These are phyloP conservation scores for Globisporangium uncinulatum DNA, from an alignment of 352 stramenopile species.

Conservation along the genomic window DNA sequence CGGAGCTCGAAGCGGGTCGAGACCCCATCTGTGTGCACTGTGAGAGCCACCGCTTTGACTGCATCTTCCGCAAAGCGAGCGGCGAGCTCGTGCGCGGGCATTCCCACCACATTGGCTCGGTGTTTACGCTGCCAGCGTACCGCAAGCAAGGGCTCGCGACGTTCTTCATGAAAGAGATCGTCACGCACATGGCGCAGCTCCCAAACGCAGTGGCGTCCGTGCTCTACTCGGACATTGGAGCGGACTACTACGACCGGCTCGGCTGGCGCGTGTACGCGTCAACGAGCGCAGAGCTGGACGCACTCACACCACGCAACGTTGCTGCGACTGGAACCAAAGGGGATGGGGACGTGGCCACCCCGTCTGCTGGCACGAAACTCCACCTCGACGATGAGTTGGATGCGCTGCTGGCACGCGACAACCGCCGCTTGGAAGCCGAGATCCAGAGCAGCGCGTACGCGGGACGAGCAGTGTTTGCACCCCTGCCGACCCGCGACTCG, in stretches of 20 bases:
- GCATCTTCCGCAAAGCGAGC: conserved; percentile 21
- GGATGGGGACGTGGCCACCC: neutral
- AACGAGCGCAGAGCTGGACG: conserved; percentile 28
- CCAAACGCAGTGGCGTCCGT: conserved; percentile 33
- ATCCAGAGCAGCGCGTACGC: conserved; percentile 21
- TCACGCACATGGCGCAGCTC: conserved; percentile 20
- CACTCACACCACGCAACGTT: conserved; percentile 9
- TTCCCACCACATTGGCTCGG: conserved; percentile 57
- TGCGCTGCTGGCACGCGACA: conserved; percentile 33
- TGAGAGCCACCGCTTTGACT: conserved; percentile 57
- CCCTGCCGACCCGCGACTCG: conserved; percentile 44
- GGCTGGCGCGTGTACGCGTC: conserved; percentile 53
- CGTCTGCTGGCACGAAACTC: conserved; percentile 7
- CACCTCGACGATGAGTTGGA: conserved; percentile 35
- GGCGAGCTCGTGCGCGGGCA: conserved; percentile 35
- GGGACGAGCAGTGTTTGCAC: conserved; percentile 29
- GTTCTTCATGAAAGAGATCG: conserved; percentile 38
- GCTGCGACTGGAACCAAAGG: neutral
- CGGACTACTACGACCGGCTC: conserved; percentile 54
- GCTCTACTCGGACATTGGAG: conserved; percentile 65
- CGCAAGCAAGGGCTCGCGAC: conserved; percentile 41
- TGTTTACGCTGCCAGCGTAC: conserved; percentile 52
- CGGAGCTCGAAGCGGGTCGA: conserved; percentile 9
- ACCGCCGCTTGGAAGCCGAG: conserved; percentile 24
- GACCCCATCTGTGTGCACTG: conserved; percentile 43